Percentiles rank a stretch among this genome's conserved stretches.
These are phyloP conservation scores for Xylaria bambusicola DNA, from an alignment of 495 filamentous ascomycete species.

Conservation along the genomic window DNA sequence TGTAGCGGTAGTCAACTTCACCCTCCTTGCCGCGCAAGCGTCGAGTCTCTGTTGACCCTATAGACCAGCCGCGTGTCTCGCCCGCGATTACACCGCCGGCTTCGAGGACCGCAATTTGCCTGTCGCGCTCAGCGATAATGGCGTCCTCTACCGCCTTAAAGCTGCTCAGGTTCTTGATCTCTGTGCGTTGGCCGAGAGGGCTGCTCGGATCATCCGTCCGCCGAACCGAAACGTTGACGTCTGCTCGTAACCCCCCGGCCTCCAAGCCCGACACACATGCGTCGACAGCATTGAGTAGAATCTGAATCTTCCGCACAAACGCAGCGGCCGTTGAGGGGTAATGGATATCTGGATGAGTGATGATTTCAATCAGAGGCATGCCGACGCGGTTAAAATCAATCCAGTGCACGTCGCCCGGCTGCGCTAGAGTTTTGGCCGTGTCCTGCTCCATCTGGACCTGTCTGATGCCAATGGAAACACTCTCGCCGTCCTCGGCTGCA, in stretches of 20 bases:
- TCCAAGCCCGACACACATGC: slow-evolving; percentile 92
- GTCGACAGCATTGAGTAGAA: slow-evolving; percentile 74
- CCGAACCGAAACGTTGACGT: slow-evolving; percentile 92
- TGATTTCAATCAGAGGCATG: slow-evolving; percentile 90
- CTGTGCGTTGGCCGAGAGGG: slow-evolving; percentile 79
- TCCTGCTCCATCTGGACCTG: slow-evolving; percentile 98
- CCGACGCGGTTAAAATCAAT: slow-evolving; percentile 95
- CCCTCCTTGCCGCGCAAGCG: slow-evolving; percentile 90
- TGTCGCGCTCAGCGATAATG: slow-evolving; percentile 83
- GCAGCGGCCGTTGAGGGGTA: slow-evolving; percentile 82
- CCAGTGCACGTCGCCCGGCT: slow-evolving; percentile 69
- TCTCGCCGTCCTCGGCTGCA: slow-evolving; percentile 64
- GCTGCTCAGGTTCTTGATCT: slow-evolving; percentile 96
- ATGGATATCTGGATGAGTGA: slow-evolving; percentile 85
- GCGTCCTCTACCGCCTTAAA: slow-evolving; percentile 95
- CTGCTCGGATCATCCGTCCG: slow-evolving; percentile 45
- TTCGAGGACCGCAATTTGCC: slow-evolving; percentile 82
- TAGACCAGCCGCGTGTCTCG: slow-evolving; percentile 92
- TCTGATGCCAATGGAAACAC: slow-evolving; percentile 74
- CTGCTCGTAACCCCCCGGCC: slow-evolving; percentile 82
- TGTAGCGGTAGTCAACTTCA: slow-evolving; percentile 96
- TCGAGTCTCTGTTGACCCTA: slow-evolving; percentile 75
- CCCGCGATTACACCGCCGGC: slow-evolving; percentile 75
- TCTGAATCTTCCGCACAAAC: slow-evolving; percentile 85
- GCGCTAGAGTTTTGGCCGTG: slow-evolving; percentile 88